Evolutionary conservation across 2,329 filamentous ascomycete genomes (phyloP), one percentile per base, ranked within the genome.

Genomic region (Laburnicola sp.): DNA sequence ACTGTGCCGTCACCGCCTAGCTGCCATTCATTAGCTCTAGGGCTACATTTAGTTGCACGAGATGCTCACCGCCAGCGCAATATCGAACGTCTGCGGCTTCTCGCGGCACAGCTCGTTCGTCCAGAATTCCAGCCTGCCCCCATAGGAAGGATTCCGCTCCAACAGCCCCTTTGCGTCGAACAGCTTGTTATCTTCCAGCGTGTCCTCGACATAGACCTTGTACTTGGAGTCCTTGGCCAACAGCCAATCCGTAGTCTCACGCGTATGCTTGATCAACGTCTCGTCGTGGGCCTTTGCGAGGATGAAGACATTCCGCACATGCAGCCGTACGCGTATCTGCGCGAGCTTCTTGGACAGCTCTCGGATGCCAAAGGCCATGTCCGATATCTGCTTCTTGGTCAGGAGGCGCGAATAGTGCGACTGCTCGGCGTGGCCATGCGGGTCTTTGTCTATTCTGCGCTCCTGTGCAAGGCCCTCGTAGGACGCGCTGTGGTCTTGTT

Each of bases 1-100:
- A 99, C 93, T 0, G 94, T 99, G n/a, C 94, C 94, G 69, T 99
- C 94, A 9, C 94, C 94, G 42, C 91, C 92, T 2, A 96, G 82
- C 75, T 78, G 38, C 25, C 41, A 10, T 28, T n/a, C 9, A 9
- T 53, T 35, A 63, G 45, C 57, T n/a, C 41, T 34, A 11, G 25
- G 35, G 25, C 5, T 39, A 21, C n/a, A 3, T 9, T 16, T 3
- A 1, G 30, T 38, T 21, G n/a, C n/a, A 25, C 16, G 7, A 49
- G 11, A 32, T 36, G 16, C 76, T 69, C 64, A 82, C 75, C 0
- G 93, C 95, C 40, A 99, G 84, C 45, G 94, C 86, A 66, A 99
- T 95, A 73, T 99, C 94, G 68, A 97, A 97, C 0, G 85, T 87
- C 63, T 96, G 91, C 3, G 93, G 93, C 52, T 86, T 82, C 35